These are phyloP conservation scores for Panicum virgatum DNA, from an alignment of 202 grass and related monocot species.

Conservation along the genomic window DNA sequence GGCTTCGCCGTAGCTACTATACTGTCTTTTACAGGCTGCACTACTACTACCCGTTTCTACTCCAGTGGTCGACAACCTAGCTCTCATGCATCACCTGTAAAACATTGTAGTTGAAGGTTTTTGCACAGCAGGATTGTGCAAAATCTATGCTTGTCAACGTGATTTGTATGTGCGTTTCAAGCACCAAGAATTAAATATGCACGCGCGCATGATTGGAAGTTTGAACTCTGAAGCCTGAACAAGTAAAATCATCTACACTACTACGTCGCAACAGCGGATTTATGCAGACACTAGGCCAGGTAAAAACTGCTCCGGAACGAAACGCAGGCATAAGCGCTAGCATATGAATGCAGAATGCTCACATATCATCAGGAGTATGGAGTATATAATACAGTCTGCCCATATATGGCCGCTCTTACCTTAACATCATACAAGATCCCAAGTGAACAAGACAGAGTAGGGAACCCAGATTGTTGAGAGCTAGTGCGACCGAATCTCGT, in stretches of 20 bases:
- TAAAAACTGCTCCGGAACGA: background rate
- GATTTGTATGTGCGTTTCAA: background rate
- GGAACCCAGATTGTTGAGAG: background rate
- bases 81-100: no score
- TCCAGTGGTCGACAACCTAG: background rate
- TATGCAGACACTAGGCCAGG: background rate
- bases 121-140: background rate
- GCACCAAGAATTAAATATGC: background rate
- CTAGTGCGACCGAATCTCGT: background rate
- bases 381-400: no score
- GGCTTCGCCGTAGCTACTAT: background rate
- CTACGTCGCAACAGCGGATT: background rate
- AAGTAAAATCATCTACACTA: background rate
- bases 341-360: background rate
- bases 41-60: background rate
- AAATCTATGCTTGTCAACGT: background rate
- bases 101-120: no score
- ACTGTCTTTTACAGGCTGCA: background rate
- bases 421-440: background rate
- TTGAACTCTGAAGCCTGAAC: background rate
- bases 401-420: background rate
- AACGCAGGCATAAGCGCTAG: background rate
- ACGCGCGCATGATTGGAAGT: background rate
- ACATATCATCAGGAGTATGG: no score
- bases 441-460: background rate